Evolutionary conservation across 371 early-diverging fungal genomes (phyloP), one percentile per base, ranked within the genome.

Genomic region (Mucor velutinosus): DNA sequence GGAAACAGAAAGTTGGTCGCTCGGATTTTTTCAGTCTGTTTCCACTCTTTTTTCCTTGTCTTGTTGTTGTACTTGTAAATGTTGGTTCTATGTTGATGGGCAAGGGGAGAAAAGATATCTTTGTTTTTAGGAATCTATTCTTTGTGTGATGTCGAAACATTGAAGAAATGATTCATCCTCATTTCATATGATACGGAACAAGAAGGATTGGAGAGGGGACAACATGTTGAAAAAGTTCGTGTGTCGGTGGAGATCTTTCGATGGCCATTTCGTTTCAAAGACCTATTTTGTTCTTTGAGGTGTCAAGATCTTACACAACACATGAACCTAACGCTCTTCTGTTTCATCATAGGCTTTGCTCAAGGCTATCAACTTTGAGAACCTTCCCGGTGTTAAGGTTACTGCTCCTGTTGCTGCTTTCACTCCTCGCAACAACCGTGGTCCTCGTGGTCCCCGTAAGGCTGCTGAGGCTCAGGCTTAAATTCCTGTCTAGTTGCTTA

Each of bases 341-440:
- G 53, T 58, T 64, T 39, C 43, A 32, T 53, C 57, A 67, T 81
- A 95, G 95, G 94, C 92, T 65, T 91, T 98, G 80, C 92, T 98
- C 83, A 96, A 97, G 92, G 88, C 95, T 65, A 87, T 97, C 78
- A 94, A 94, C 95, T 90, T 96, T 79, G 97, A 96, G 73, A 89
- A 88, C 77, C 85, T 94, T 66, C 74, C 87, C 51, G 89, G 90
- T 73, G 87, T 93, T 70, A 83, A 85, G 71, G 91, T 90, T 73
- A 76, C 84, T 65, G 75, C 67, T 39, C 83, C 83, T 49, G 76
- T 83, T 71, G 77, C 78, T 64, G 73, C 76, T 62, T 60, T 65
- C 43, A 57, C 62, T 73, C 76, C 64, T 64, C 79, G 79, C 58
- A 66, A 61, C 55, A 67, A 64, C 72, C 70, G 72, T 64, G 72